These are phyloP conservation scores for sunflower (Helianthus annuus) DNA, from an alignment of 129 eudicot genomes.

Conservation along the genomic window HanXRQr2.0-SUNRISE NC_035437.2:126300862-126301361, in stretches of 20 bases:
- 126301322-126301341: conserved; percentile 92
- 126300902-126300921: conserved; percentile 97
- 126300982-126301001: conserved; percentile 7
- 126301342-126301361: conserved; percentile 95
- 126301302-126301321: conserved; percentile 44
- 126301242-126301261: too few relatives aligned
- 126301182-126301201: neutral
- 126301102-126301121: neutral
- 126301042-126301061: conserved; percentile 94
- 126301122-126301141: neutral
- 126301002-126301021: conserved; percentile 72
- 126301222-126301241: too few relatives aligned
- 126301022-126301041: conserved; percentile 98
- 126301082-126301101: conserved; percentile 68
- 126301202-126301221: neutral
- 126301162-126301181: neutral
- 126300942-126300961: neutral
- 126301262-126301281: neutral
- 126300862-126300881: conserved; percentile 95
- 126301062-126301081: conserved; percentile 94
- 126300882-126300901: conserved; percentile 97
- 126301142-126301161: neutral
- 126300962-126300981: neutral
- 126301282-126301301: conserved; percentile 1
- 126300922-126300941: conserved; percentile 26